Evolutionary conservation across 179 eudicot species (phyloP), one percentile per base, ranked within the genome.

Genomic region (Beta corolliflora): DNA sequence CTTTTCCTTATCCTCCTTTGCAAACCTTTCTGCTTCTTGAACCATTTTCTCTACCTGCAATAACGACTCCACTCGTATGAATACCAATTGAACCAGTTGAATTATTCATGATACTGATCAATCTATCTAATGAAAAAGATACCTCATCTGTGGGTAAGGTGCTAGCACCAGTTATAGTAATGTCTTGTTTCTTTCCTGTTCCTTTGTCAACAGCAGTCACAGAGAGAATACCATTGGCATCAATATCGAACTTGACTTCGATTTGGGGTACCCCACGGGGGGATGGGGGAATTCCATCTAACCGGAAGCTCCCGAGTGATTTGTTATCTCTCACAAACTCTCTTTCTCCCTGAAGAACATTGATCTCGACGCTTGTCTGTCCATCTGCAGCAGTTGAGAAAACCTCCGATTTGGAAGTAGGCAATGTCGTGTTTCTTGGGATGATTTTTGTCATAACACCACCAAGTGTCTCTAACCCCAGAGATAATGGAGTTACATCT

Each of bases 331-430:
- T 83, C 12, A 90, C 90, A 81, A 90, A 90, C 86, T 89, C 91
- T 75, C 93, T 86, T 74, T 90, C 93, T 50, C 93, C 93, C 80
- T 86, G 90, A 83, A 88, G 91, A 23, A 90, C 89, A 65, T 90
- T 89, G 64, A 90, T 86, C 55, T 90, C 91, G n/a, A 89, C 93
- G n/a, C 85, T 87, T 0, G 91, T 84, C 82, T 90, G 93, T 2
- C 91, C 90, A 84, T 90, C 93, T 31, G 88, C 91, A 23, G 93
- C 91, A 15, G 93, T 90, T 13, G 93, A 90, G 75, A 90, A 90
- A 73, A 87, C 88, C 80, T 87, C 89, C n/a, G 93, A 84, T 82
- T 89, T 89, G 11, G 92, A 88, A 6, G 89, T 85, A 10, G 92
- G 92, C 71, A 89, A 77, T 14, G 90, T 86, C 21, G 92, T 89